Evolutionary conservation across 192 early-diverging fungal genomes (phyloP), one percentile per base, ranked within the genome.

Genomic region (Gigaspora rosea): DNA sequence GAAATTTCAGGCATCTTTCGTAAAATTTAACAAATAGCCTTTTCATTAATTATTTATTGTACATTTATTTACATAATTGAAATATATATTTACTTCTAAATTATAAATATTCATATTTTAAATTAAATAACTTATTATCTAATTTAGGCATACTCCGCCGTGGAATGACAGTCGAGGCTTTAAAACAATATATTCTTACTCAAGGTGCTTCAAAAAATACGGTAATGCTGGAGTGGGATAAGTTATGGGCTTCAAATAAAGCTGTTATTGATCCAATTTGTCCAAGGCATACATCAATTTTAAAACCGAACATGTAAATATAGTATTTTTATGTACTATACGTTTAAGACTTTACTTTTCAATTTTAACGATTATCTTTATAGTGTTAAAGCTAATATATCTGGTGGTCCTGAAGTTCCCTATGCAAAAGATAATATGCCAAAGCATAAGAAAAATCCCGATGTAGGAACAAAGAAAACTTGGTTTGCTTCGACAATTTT

Each of bases 201-300:
- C 97, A 98, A 86, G 98, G 98, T 54, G 97, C 98, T 59, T 97
- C 96, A 32, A 95, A 98, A 82, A 95, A 94, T 86, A 91, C 88
- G 64, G 86, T 99, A 73, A 84, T 92, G 58, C 83, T 99, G 59
- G 97, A 98, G 84, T 99, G 98, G 98, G 98, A 99, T 86, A 99
- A 99, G 86, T 90, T 99, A 73, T 99, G 98, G 98, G 86, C 96
- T 22, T 75, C 93, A 51, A 99, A 99, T 89, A 96, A 95, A 82
- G 94, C 96, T 86, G 85, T 95, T 67, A 96, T 99, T 78, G 98
- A 99, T 78, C 98, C 96, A 8, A 81, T 97, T 72, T 92, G 96
- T 27, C 96, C 97, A 15, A 88, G 97, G 70, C 95, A 97, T 79
- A 94, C 92, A 10, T 94, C 94, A 13, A 67, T 99, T 48, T 81